Conservation (phyloP, 2,329 filamentous ascomycete species). For the Hymenoscyphus occultus region DNA sequence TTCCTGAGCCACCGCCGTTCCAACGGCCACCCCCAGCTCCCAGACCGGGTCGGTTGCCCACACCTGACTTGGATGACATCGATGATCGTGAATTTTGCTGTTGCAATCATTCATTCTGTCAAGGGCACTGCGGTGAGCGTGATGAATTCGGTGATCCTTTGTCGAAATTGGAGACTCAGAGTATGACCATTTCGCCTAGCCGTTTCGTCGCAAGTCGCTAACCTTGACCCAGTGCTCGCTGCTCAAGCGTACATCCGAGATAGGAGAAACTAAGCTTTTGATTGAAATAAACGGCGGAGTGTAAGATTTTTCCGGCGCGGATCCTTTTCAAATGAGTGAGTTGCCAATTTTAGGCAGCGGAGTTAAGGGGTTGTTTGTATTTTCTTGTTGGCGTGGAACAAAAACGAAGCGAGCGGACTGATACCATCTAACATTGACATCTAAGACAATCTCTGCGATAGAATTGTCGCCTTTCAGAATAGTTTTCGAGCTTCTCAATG, state of each 20-base stretch:
- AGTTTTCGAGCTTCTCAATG: background rate
- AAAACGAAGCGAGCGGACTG: no score
- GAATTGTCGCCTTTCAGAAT: no score
- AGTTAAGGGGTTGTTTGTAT: background rate
- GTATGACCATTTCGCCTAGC: slow-evolving; percentile 7
- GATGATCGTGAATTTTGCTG: slow-evolving; percentile 10
- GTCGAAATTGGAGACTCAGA: slow-evolving; percentile 11
- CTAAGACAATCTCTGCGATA: no score
- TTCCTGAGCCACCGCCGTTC: slow-evolving; percentile 9
- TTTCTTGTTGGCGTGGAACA: background rate
- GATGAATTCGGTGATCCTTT: background rate
- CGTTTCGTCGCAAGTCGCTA: background rate
- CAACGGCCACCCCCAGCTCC: slow-evolving; percentile 14
- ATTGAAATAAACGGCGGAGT: background rate
- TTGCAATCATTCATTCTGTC: slow-evolving; percentile 11
- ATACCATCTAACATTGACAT: no score
- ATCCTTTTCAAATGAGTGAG: background rate
- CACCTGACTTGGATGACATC: slow-evolving; percentile 17
- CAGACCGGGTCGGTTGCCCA: slow-evolving; percentile 11
- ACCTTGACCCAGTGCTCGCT: slow-evolving; percentile 13
- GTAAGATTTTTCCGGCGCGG: background rate
- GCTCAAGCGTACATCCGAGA: slow-evolving; percentile 13
- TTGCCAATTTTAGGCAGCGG: background rate
- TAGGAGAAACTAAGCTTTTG: background rate
- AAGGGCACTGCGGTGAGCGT: background rate